Percentiles rank a stretch among this genome's conserved stretches.
These are phyloP conservation scores for Panus rudis DNA, from an alignment of 768 basidiomycete species.

Conservation along the genomic window DNA sequence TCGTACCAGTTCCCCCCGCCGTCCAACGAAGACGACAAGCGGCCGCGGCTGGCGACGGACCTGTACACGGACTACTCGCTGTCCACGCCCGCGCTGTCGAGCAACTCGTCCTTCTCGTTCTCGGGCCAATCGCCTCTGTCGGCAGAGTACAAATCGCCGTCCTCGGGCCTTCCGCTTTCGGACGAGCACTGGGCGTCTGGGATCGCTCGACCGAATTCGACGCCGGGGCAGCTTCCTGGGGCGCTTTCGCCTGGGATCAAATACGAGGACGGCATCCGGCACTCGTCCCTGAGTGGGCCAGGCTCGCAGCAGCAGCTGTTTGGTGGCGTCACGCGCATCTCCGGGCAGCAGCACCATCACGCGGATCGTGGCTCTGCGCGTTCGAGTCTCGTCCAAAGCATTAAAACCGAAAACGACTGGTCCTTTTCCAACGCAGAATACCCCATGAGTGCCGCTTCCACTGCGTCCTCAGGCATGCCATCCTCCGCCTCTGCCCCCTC, in stretches of 20 bases:
- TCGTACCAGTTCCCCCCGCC: constrained; percentile 52
- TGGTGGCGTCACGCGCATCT: constrained; percentile 61
- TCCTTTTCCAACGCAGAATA: constrained; percentile 58
- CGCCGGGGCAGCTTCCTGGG: constrained; percentile 44
- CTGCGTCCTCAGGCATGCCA: constrained; percentile 26
- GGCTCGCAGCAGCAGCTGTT: constrained; percentile 64
- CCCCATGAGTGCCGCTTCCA: constrained; percentile 24
- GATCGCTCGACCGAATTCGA: constrained; percentile 64
- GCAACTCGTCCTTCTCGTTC: constrained; percentile 39
- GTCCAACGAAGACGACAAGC: constrained; percentile 37
- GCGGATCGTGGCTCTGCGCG: constrained; percentile 34
- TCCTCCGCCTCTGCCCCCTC: constrained; percentile 31
- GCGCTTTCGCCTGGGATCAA: constrained; percentile 38
- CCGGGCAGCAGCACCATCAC: constrained; percentile 50
- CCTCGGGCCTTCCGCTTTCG: constrained; percentile 17
- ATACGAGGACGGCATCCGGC: constrained; percentile 67
- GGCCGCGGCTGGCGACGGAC: constrained; percentile 46
- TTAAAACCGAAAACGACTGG: constrained; percentile 58
- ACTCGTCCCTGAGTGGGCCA: constrained; percentile 60
- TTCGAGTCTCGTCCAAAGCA: constrained; percentile 13
- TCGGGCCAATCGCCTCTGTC: constrained; percentile 34
- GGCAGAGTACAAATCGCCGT: constrained; percentile 8
- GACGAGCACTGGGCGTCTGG: constrained; percentile 53
- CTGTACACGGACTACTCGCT: constrained; percentile 39
- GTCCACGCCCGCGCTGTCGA: constrained; percentile 44